Evolutionary conservation across 2,329 filamentous ascomycete genomes (phyloP).

Genomic region (Alternaria sp.): DNA sequence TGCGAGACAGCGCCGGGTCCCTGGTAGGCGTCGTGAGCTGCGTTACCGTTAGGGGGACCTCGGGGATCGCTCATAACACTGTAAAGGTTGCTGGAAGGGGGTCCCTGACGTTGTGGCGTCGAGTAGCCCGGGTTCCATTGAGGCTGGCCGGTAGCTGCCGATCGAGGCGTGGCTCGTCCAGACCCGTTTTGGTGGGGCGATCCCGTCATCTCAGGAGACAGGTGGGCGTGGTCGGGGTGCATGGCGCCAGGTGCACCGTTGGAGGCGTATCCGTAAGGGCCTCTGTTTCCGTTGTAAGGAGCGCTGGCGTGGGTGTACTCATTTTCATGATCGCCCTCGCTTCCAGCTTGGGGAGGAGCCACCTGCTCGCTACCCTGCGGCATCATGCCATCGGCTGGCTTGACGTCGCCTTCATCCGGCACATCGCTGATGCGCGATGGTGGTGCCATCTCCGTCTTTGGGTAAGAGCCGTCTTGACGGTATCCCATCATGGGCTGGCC

Average conservation of each 20-base stretch:
- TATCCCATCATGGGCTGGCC: slow-evolving; percentile 71
- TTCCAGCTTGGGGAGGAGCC: slow-evolving; percentile 63
- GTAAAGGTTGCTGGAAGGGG: slow-evolving; percentile 82
- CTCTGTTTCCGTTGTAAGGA: slow-evolving; percentile 73
- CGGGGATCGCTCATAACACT: slow-evolving; percentile 87
- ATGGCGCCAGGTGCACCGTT: slow-evolving; percentile 70
- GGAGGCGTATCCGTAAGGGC: slow-evolving; percentile 76
- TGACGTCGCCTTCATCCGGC: slow-evolving; percentile 68
- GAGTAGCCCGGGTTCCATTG: slow-evolving; percentile 78
- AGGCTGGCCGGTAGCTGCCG: slow-evolving; percentile 71
- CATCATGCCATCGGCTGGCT: slow-evolving; percentile 68
- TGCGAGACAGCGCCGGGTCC: slow-evolving; percentile 64
- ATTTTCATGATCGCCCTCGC: slow-evolving; percentile 73
- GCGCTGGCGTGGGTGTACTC: slow-evolving; percentile 86
- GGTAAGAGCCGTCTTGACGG: slow-evolving; percentile 57
- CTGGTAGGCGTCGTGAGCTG: slow-evolving; percentile 73
- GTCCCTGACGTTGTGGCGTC: slow-evolving; percentile 74
- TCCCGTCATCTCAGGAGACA: slow-evolving; percentile 82
- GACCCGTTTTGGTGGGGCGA: slow-evolving; percentile 84
- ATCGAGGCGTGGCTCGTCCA: slow-evolving; percentile 84
- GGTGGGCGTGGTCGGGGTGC: slow-evolving; percentile 74
- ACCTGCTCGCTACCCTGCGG: slow-evolving; percentile 55
- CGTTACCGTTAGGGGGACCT: slow-evolving; percentile 68
- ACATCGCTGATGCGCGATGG: slow-evolving; percentile 70
- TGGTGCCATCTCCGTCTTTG: slow-evolving; percentile 89